Conservation (phyloP, 164 flowering plant genomes). For the Platanus orientalis region DNA sequence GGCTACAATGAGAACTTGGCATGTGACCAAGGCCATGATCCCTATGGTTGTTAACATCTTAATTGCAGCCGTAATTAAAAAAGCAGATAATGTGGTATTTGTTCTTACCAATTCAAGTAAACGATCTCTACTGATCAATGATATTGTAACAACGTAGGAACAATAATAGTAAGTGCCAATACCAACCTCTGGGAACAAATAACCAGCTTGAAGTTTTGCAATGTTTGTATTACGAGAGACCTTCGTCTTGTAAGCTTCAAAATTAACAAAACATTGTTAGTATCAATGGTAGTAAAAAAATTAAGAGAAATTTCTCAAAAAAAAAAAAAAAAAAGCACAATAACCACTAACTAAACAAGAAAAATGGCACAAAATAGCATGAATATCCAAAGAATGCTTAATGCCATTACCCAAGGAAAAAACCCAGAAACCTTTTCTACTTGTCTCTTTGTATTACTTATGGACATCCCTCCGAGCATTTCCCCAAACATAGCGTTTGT, state of each 20-base stretch:
- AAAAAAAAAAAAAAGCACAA: neutral
- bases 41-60: no score
- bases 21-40: no score
- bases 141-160: neutral
- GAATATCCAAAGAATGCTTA: neutral
- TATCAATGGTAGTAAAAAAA: neutral
- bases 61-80: no score
- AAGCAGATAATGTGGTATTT: neutral
- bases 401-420: neutral
- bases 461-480: neutral
- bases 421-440: neutral
- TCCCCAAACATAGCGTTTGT: neutral
- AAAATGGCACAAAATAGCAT: no score
- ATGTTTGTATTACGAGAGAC: conserved; percentile 87
- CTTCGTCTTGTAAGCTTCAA: conserved; percentile 65
- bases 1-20: no score
- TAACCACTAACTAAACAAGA: neutral
- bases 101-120: neutral
- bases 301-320: neutral
- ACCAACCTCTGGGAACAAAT: conserved; percentile 90
- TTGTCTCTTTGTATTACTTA: no score
- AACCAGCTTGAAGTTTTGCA: conserved; percentile 92
- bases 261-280: conserved; percentile 3
- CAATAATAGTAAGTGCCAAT: conserved; percentile 5
- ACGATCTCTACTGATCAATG: neutral